phyloP scores from a whole-genome alignment of 768 basidiomycete species.

The Neoboletus brunneissimus region DNA sequence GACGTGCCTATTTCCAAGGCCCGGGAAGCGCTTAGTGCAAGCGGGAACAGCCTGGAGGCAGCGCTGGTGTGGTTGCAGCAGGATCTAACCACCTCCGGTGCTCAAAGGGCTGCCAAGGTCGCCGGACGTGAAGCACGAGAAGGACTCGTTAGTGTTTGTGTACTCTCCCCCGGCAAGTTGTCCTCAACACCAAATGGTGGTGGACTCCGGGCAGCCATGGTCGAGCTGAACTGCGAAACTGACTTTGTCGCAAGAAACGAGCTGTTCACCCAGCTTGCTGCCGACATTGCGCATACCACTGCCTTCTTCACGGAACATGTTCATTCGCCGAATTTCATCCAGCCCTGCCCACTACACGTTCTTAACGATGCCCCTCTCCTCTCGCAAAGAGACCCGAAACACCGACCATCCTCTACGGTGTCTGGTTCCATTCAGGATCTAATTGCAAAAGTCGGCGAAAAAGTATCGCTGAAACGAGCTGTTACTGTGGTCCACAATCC shows the following conservation, averaged over 20 bases:
- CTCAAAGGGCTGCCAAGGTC: slow-evolving; percentile 81
- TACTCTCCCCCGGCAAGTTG: slow-evolving; percentile 63
- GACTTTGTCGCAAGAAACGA: slow-evolving; percentile 92
- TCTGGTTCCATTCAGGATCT: slow-evolving; percentile 62
- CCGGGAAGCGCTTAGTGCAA: slow-evolving; percentile 75
- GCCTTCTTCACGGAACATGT: slow-evolving; percentile 62
- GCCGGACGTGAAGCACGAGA: slow-evolving; percentile 70
- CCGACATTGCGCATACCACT: slow-evolving; percentile 79
- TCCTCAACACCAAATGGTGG: slow-evolving; percentile 36
- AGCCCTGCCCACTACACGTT: slow-evolving; percentile 48
- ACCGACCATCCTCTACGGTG: slow-evolving; percentile 48
- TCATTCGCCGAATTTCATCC: slow-evolving; percentile 38
- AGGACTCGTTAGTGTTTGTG: slow-evolving; percentile 74
- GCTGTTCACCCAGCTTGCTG: slow-evolving; percentile 72
- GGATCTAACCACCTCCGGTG: slow-evolving; percentile 68
- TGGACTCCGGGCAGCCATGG: slow-evolving; percentile 73
- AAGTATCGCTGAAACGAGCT: slow-evolving; percentile 67
- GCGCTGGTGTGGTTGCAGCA: slow-evolving; percentile 82
- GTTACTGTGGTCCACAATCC: slow-evolving; percentile 38
- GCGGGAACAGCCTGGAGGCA: slow-evolving; percentile 66
- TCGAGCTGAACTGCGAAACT: slow-evolving; percentile 95
- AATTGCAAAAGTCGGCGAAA: slow-evolving; percentile 78
- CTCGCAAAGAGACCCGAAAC: slow-evolving; percentile 29
- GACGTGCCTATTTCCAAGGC: slow-evolving; percentile 87
- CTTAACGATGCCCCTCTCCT: slow-evolving; percentile 69